Evolutionary conservation across 2,329 filamentous ascomycete genomes (phyloP).

Genomic region (Clathrospora elynae): DNA sequence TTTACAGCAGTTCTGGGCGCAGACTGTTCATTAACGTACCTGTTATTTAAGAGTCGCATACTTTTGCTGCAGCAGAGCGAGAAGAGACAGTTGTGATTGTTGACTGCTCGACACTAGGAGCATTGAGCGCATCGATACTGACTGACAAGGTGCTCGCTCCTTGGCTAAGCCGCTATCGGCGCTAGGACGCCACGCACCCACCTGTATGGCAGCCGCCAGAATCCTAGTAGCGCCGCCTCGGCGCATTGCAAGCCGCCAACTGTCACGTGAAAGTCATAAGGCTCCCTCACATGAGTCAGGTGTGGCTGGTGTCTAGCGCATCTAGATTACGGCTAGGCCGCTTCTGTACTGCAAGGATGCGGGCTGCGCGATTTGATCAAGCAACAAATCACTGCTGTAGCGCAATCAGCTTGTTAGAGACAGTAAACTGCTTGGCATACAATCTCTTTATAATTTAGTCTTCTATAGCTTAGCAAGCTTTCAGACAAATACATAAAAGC

Average conservation of each 20-base stretch:
- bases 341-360: conserved; percentile 8
- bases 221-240: neutral
- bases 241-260: conserved; percentile 1
- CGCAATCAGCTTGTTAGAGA: conserved; percentile 1
- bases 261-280: conserved; percentile 2
- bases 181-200: neutral
- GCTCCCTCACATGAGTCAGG: conserved; percentile 7
- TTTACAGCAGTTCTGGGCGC: no score
- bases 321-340: conserved; percentile 5
- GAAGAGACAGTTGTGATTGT: neutral
- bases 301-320: conserved; percentile 4
- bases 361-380: conserved; percentile 1
- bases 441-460: neutral
- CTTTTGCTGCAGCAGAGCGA: neutral
- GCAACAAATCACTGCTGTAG: conserved; percentile 5
- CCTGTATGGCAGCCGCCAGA: neutral
- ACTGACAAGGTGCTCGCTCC: no score
- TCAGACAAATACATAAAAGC: conserved; percentile 1
- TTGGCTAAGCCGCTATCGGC: neutral
- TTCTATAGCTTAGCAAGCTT: neutral
- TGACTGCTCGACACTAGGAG: neutral
- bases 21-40: no score
- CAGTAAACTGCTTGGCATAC: conserved; percentile 3
- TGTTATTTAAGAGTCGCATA: neutral
- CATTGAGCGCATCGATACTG: neutral